A percentile compares a stretch with the other conserved stretches of the same genome.
These are phyloP conservation scores for Pyrenula aspistea DNA, from an alignment of 495 filamentous ascomycete species.

Conservation along the genomic window DNA sequence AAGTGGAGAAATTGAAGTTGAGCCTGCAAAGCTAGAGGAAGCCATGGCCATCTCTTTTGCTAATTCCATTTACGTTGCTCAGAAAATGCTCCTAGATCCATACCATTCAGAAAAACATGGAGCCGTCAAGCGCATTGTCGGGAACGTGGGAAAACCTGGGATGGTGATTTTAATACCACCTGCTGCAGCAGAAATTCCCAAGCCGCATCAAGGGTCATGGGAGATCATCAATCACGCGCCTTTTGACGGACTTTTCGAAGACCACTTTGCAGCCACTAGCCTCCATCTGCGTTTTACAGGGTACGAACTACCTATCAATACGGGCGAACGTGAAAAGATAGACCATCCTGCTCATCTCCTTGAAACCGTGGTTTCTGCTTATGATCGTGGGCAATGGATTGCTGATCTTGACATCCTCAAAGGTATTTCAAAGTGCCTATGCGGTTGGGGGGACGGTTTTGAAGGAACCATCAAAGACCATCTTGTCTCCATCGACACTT, in stretches of 20 bases:
- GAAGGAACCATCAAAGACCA: conserved; percentile 1
- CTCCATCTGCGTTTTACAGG: conserved; percentile 8
- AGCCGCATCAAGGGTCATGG: conserved; percentile 6
- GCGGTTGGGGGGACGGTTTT: background rate
- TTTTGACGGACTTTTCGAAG: conserved; percentile 7
- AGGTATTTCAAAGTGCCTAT: background rate
- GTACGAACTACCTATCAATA: conserved; percentile 1
- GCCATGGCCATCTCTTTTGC: conserved; percentile 11
- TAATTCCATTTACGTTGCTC: conserved; percentile 10
- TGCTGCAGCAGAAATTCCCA: conserved; percentile 1
- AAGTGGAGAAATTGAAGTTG: conserved; percentile 1
- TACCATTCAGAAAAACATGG: background rate
- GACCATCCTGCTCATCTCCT: conserved; percentile 3
- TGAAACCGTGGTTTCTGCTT: conserved; percentile 7
- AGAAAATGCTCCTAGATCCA: conserved; percentile 8
- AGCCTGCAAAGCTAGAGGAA: background rate
- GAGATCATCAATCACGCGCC: conserved; percentile 4
- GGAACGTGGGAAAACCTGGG: conserved; percentile 10
- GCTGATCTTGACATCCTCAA: conserved; percentile 6
- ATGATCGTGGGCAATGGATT: conserved; percentile 6
- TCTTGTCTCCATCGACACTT: conserved; percentile 11
- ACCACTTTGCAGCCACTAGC: conserved; percentile 7
- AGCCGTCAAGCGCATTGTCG: conserved; percentile 2
- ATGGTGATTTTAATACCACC: conserved; percentile 10
- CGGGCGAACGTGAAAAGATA: background rate